Base-by-base conservation (phyloP, 805 yeast genomes). In the Kodamaea kaohsiungensis region DNA sequence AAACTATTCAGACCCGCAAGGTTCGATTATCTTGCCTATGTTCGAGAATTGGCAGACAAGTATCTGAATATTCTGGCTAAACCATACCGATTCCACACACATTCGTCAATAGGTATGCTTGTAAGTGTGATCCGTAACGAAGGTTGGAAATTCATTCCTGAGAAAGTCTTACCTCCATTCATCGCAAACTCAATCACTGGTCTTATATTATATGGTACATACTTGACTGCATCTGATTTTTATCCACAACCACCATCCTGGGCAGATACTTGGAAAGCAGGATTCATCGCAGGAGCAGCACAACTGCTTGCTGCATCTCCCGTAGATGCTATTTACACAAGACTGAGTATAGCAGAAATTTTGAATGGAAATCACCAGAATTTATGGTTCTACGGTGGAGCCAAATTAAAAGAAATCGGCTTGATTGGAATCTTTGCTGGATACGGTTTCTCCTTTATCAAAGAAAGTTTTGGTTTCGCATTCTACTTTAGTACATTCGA, bases 241-340 rank as follows among this genome's bases (percentile, higher is more conserved):
- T 46, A 13, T 10, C 66, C 65, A 53, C 54, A 51, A 15, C 54
- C 54, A 1, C 54, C 54, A 2, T 63, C 66, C 2, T 70, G 81
- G 76, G 51, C 62, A 53, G 91, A 89, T 60, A 84, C 91, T 0
- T 83, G 89, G 69, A 69, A 84, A 48, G 90, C 97, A 0, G 98
- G 98, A 0, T 84, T 86, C 53, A 59, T 89, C 0, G 97, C 97
- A 0, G 98, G 98, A 1, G 84, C 87, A 0, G 84, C 85, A 19
- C 97, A 95, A 62, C 88, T 96, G n/a, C 71, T 90, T 15, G 92
- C 90, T 0, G 96, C 97, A 1, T 93, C 97, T 1, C 98, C 98
- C 0, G 78, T 93, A 3, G 98, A 93, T 70, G 97, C 98, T 7
- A 84, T 93, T 2, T 88, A 87, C 64, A 83, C 96, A 1, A 78